phyloP scores from a whole-genome alignment of 192 early-diverging fungal genomes.

The Coemansia sp. region DNA sequence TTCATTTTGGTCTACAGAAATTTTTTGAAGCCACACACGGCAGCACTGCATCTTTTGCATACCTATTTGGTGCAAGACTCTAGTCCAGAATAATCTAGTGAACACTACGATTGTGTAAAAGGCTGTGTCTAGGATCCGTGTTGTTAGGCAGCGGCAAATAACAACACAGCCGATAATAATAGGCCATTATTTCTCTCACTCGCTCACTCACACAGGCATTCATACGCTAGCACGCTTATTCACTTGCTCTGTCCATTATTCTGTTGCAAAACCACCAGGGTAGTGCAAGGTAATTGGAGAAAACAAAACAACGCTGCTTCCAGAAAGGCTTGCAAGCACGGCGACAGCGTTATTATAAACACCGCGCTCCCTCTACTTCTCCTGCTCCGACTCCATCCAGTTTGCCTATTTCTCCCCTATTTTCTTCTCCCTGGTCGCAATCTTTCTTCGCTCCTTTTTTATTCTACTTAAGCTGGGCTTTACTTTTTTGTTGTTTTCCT shows the following conservation, averaged over 20 bases:
- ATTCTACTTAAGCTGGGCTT: slow-evolving; percentile 27
- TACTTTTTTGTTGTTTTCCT: slow-evolving; percentile 9
- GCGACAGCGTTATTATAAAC: slow-evolving; percentile 8
- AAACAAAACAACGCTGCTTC: not conserved
- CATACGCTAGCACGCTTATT: not conserved
- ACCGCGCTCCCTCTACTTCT: slow-evolving; percentile 9
- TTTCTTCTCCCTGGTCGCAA: not conserved
- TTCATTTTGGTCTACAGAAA: slow-evolving; percentile 1
- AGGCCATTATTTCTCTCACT: not conserved
- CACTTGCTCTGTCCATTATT: not conserved
- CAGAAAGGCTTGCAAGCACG: not conserved
- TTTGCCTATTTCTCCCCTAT: slow-evolving; percentile 10
- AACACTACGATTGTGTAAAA: slow-evolving; percentile 2
- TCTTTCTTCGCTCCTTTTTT: slow-evolving; percentile 6
- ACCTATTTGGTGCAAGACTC: not conserved
- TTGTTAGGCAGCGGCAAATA: slow-evolving; percentile 2
- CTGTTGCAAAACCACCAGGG: not conserved
- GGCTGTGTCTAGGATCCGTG: slow-evolving; percentile 7
- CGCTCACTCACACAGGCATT: not conserved
- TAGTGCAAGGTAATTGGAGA: not conserved
- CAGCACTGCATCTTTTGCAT: not conserved
- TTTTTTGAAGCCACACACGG: slow-evolving; percentile 10
- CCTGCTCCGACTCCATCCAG: slow-evolving; percentile 1
- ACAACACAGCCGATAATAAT: slow-evolving; percentile 2
- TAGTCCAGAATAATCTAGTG: not conserved